Evolutionary conservation across 371 early-diverging fungal species (phyloP).

Genomic region (Haplosporangium sp.): DNA sequence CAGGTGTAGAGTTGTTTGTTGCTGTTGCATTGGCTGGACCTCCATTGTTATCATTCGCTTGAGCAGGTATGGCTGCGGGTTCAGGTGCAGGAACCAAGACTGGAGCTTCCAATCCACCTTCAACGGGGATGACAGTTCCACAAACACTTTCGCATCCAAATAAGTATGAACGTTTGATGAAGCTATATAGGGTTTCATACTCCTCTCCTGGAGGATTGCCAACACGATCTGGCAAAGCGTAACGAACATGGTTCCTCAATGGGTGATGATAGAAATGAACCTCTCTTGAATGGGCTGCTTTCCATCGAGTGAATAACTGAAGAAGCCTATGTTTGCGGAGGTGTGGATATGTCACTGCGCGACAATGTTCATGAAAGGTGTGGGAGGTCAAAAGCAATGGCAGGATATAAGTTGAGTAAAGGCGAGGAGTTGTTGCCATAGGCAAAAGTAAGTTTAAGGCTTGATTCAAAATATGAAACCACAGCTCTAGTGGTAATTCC

Average conservation of each 20-base stretch:
- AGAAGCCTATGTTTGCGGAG: slow-evolving; percentile 47
- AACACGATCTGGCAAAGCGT: slow-evolving; percentile 48
- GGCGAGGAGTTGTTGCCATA: slow-evolving; percentile 33
- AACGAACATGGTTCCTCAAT: slow-evolving; percentile 40
- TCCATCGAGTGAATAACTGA: slow-evolving; percentile 48
- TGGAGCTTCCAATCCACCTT: slow-evolving; percentile 46
- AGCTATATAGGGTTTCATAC: slow-evolving; percentile 49
- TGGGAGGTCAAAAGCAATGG: slow-evolving; percentile 44
- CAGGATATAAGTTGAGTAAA: slow-evolving; percentile 36
- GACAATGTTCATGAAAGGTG: slow-evolving; percentile 45
- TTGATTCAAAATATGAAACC: slow-evolving; percentile 51
- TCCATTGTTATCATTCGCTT: slow-evolving; percentile 4
- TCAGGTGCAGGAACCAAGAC: slow-evolving; percentile 9
- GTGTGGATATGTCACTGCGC: slow-evolving; percentile 39
- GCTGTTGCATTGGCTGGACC: not conserved
- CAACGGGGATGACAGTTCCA: slow-evolving; percentile 53
- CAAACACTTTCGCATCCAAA: slow-evolving; percentile 55
- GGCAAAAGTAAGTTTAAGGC: slow-evolving; percentile 40
- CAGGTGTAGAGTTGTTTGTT: slow-evolving; percentile 3
- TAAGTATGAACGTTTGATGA: slow-evolving; percentile 49
- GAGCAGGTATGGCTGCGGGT: slow-evolving; percentile 12
- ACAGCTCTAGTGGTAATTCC: slow-evolving; percentile 46
- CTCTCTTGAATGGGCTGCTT: slow-evolving; percentile 52
- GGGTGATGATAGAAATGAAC: slow-evolving; percentile 54
- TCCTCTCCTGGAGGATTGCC: slow-evolving; percentile 54